Conservation (phyloP, 306 rosid species). For the Medicago lupulina region DNA sequence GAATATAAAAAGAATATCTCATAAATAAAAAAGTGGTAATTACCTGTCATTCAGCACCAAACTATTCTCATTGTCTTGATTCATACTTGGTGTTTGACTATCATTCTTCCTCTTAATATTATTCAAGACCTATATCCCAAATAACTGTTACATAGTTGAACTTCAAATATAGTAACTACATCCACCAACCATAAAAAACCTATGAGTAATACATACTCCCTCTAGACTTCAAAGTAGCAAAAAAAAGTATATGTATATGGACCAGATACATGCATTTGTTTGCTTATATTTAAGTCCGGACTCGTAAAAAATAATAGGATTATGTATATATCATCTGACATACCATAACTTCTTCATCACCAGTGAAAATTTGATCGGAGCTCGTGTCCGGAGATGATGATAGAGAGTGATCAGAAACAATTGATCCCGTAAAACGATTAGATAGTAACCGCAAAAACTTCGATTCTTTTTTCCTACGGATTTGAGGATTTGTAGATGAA, state of each 20-base stretch:
- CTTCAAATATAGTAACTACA: constrained; percentile 36
- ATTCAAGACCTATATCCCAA: constrained; percentile 53
- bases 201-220: not conserved
- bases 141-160: constrained; percentile 40
- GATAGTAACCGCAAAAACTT: constrained; percentile 63
- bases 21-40: not conserved
- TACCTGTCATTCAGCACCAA: constrained; percentile 66
- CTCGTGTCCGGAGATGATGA: constrained; percentile 58
- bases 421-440: constrained; percentile 48
- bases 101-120: constrained; percentile 47
- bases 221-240: not conserved
- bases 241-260: not conserved
- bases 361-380: constrained; percentile 59
- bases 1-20: not conserved
- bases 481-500: constrained; percentile 48
- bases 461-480: constrained; percentile 46
- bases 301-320: constrained; percentile 3
- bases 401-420: constrained; percentile 53
- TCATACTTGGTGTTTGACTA: constrained; percentile 44
- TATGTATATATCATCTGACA: constrained; percentile 28
- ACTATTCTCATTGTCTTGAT: constrained; percentile 53
- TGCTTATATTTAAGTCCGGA: not conserved
- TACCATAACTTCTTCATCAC: constrained; percentile 69
- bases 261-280: not conserved
- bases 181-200: constrained; percentile 1